Evolutionary conservation across 805 yeast species (phyloP).

Genomic region (Starmerella roubikii): DNA sequence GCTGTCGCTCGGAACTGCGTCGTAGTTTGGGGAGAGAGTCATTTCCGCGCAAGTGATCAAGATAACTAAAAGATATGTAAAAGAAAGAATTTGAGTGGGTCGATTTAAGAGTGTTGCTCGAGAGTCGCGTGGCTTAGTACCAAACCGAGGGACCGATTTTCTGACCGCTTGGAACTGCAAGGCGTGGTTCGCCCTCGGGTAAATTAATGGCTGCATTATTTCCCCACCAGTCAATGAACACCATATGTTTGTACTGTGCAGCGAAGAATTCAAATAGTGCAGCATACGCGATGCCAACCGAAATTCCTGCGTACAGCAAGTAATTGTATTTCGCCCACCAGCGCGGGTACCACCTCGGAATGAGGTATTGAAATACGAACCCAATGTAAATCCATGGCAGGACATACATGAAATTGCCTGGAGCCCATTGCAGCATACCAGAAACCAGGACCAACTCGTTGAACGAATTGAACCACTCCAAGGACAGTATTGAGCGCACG

Average conservation of each 20-base stretch:
- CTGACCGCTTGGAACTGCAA: neutral
- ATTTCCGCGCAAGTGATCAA: too few relatives aligned
- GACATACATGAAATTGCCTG: neutral
- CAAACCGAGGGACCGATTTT: neutral
- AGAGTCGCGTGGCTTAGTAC: too few relatives aligned
- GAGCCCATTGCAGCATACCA: neutral
- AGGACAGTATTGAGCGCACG: slow-evolving; percentile 23
- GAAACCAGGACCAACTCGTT: slow-evolving; percentile 11
- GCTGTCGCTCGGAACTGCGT: too few relatives aligned
- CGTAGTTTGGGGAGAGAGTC: too few relatives aligned
- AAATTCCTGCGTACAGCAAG: slow-evolving; percentile 34
- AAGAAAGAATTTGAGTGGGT: too few relatives aligned
- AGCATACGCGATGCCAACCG: slow-evolving; percentile 38
- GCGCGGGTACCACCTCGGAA: slow-evolving; percentile 31
- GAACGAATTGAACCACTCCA: slow-evolving; percentile 19
- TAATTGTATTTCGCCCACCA: slow-evolving; percentile 46
- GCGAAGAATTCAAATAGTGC: slow-evolving; percentile 34
- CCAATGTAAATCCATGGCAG: slow-evolving; percentile 31
- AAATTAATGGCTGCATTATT: slow-evolving; percentile 21
- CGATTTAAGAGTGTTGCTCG: too few relatives aligned
- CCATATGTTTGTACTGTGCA: slow-evolving; percentile 25
- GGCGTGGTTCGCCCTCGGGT: too few relatives aligned
- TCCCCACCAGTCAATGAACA: slow-evolving; percentile 37
- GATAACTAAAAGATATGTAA: too few relatives aligned
- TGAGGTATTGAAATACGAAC: slow-evolving; percentile 32